Evolutionary conservation across 164 flowering plant genomes (phyloP).

Genomic region (Umbellularia californica): DNA sequence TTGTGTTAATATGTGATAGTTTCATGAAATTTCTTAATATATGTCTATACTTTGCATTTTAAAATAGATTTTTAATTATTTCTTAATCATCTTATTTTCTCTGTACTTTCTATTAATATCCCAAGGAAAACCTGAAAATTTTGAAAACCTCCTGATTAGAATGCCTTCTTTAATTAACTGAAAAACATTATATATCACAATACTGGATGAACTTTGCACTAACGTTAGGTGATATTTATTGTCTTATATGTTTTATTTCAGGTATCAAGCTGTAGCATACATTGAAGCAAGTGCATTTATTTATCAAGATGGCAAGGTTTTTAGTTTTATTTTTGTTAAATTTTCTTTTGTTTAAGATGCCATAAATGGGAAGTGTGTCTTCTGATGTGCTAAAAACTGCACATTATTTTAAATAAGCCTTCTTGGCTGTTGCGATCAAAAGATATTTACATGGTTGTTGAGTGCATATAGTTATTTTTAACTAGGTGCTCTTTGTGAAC

Average conservation of each 20-base stretch:
- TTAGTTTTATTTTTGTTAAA: neutral
- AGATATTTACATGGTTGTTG: too few relatives aligned
- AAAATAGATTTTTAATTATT: too few relatives aligned
- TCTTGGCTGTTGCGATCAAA: neutral
- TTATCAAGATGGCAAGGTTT: conserved; percentile 97
- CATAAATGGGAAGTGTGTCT: neutral
- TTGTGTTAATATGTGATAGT: too few relatives aligned
- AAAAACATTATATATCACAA: too few relatives aligned
- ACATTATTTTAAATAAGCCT: neutral
- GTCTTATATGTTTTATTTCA: conserved; percentile 22
- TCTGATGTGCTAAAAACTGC: neutral
- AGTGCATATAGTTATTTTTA: neutral
- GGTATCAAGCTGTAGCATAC: conserved; percentile 97
- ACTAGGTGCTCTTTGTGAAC: neutral
- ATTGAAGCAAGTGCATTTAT: conserved; percentile 96
- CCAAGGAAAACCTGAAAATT: too few relatives aligned
- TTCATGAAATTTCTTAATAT: too few relatives aligned
- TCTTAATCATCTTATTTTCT: too few relatives aligned
- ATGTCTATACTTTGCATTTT: too few relatives aligned
- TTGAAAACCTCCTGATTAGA: too few relatives aligned
- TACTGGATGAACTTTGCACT: neutral
- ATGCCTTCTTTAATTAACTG: too few relatives aligned
- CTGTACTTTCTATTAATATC: too few relatives aligned
- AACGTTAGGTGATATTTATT: neutral
- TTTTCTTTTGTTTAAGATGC: neutral